Percentiles rank a stretch among this genome's conserved stretches.
Conservation (phyloP, 768 basidiomycete species). For the Pleurotus djamor region DNA sequence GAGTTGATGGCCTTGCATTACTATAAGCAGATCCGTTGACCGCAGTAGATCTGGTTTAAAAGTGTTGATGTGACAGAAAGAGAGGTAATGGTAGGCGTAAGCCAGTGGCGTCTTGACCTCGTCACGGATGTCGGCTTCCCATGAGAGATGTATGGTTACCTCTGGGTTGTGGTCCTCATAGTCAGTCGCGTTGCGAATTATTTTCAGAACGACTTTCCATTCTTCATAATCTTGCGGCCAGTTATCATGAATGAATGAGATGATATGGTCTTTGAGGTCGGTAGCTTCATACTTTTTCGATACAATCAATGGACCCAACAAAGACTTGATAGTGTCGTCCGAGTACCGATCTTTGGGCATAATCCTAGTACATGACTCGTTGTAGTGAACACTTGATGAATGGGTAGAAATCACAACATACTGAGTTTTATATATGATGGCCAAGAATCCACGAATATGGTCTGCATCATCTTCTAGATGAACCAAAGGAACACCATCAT, state of each 20-base stretch:
- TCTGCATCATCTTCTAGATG: conserved; percentile 9
- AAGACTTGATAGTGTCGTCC: background rate
- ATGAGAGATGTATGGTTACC: background rate
- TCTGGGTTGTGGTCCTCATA: background rate
- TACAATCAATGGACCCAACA: conserved; percentile 5
- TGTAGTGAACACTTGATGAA: background rate
- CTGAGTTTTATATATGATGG: conserved; percentile 7
- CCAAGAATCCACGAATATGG: conserved; percentile 7
- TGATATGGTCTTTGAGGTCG: background rate
- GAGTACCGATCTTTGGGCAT: background rate
- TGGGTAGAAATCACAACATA: background rate
- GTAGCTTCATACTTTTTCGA: conserved; percentile 9
- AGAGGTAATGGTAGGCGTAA: background rate
- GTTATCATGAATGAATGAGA: background rate
- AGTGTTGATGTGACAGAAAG: background rate
- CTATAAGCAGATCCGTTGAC: background rate
- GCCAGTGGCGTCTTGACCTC: background rate
- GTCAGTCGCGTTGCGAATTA: background rate
- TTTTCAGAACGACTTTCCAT: background rate
- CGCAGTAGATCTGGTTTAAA: background rate
- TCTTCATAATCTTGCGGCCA: background rate
- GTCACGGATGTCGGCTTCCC: background rate
- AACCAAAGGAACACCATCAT: conserved; percentile 13
- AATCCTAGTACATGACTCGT: background rate
- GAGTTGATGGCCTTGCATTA: background rate